Evolutionary conservation across 192 early-diverging fungal genomes (phyloP), one percentile per base, ranked within the genome.

Genomic region (Helicostylum pulchrum): DNA sequence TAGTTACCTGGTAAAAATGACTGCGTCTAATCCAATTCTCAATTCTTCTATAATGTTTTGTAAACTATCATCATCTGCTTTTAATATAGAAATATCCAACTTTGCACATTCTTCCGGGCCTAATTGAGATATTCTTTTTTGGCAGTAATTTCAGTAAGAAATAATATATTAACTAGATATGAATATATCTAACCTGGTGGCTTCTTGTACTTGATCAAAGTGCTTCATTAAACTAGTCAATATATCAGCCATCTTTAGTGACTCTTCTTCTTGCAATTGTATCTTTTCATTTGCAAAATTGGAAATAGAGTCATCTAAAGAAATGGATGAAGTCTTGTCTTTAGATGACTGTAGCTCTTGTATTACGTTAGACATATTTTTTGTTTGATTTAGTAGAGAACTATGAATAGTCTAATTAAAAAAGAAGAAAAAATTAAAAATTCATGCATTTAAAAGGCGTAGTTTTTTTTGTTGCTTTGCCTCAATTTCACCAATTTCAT

Each of bases 181-280:
- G 2, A 2, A 26, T 26, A 26, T 26, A 17, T 36, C 63, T 7
- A 70, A 83, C 81, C 68, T 72, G 15, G 80, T 64, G 2, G 79
- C 76, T 30, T 74, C 61, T 5, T 70, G 72, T 3, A 83, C 66
- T 67, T 83, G 81, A 39, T 78, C 78, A 53, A 80, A 83, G 52
- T 83, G 81, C 15, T 80, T 78, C 0, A 77, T 75, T 39, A 83
- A 42, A 46, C 78, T 78, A 9, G 68, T 72, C 31, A 83, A 53
- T 2, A 72, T 75, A 42, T 78, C 81, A 9, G 81, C 81, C 81
- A 83, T 83, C 0, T 62, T 67, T 0, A 64, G 64, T 1, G 75
- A 78, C 14, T 80, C 74, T 2, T 68, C 62, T 61, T 83, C 81
- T 52, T 83, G 81, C 2, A 76, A 30, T 2, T 61, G 64, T 58